Base-by-base conservation (phyloP, 2,329 filamentous ascomycete species). In the Exophiala aquamarina region DNA sequence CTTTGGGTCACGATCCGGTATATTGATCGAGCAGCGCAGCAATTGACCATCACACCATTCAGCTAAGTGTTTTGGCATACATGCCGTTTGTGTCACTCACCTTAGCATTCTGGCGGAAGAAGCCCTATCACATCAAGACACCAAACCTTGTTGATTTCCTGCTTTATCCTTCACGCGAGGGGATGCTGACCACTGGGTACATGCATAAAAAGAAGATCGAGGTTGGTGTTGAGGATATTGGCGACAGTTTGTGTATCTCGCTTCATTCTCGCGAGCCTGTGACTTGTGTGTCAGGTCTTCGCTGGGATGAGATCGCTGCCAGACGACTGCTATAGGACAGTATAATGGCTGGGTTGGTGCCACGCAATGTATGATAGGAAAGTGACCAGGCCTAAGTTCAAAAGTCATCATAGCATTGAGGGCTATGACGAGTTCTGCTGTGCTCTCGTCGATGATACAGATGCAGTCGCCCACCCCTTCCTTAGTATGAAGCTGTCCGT, bases 81-180 rank as follows among this genome's bases (percentile, higher is more conserved):
- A 55, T 64, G 14, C 53, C 62, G 35, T 61, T 60, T 41, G 56
- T 55, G 4, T 46, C 63, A 7, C 54, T 53, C n/a, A 62, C 60
- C 4, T 58, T 55, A 14, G 57, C 50, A 31, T 60, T 58, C 43
- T 66, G 63, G 64, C 47, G 47, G 8, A 48, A 63, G 26, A 66
- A 66, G 41, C 63, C 63, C 7, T 37, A 58, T 29, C 60, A 64
- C 42, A 55, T 63, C 4, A 39, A 58, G n/a, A 58, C 49, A n/a
- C 45, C 56, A 7, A 34, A 6, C 13, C 32, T 18, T 5, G 17
- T 34, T n/a, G 32, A 34, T 18, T 5, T 14, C n/a, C 5, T 34
- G 17, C 7, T 8, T n/a, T 11, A 6, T 26, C 32, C 32, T 14
- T 34, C 32, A 34, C 6, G 14, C 6, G 6, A n/a, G 6, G 14